Percentiles rank a stretch among this genome's conserved stretches.
These are phyloP conservation scores for Chaetomiaceae sp. DNA, from an alignment of 2,329 filamentous ascomycete genomes.

Conservation along the genomic window DNA sequence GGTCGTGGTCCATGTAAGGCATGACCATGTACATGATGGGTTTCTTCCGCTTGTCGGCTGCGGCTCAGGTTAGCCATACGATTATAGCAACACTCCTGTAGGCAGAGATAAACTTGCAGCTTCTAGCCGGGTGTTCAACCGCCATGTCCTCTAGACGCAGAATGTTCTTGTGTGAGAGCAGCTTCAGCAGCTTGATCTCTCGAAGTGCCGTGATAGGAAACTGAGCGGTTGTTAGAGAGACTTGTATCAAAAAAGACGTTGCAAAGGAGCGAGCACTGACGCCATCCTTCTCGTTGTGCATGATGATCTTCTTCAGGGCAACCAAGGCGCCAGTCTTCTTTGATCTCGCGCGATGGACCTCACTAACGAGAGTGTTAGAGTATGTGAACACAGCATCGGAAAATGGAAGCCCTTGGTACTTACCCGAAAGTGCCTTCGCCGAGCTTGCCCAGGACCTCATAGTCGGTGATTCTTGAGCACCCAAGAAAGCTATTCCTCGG, in stretches of 20 bases:
- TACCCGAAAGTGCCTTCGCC: conserved; percentile 95
- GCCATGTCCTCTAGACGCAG: conserved; percentile 92
- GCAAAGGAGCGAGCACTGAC: conserved; percentile 42
- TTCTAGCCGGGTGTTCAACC: conserved; percentile 68
- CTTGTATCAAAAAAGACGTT: background rate
- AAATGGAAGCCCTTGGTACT: conserved; percentile 27
- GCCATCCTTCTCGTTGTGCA: conserved; percentile 99
- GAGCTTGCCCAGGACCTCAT: conserved; percentile 76
- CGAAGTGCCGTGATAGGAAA: conserved; percentile 98
- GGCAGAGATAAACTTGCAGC: conserved; percentile 41
- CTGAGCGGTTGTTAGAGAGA: conserved; percentile 34
- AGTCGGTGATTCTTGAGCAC: conserved; percentile 77
- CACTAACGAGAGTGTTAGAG: conserved; percentile 43
- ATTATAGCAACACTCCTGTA: background rate
- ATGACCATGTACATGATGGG: conserved; percentile 98
- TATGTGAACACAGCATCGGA: conserved; percentile 11
- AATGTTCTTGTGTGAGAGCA: conserved; percentile 87
- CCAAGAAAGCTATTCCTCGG: conserved; percentile 66
- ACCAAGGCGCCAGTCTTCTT: conserved; percentile 70
- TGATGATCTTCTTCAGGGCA: conserved; percentile 96
- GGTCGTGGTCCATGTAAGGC: conserved; percentile 97
- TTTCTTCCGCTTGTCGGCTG: conserved; percentile 72
- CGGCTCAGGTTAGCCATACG: conserved; percentile 20
- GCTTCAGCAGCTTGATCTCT: conserved; percentile 95
- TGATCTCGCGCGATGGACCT: conserved; percentile 86